Base-by-base conservation (phyloP, 1,139 yeast species). In the Geotrichum aggregatum region DNA sequence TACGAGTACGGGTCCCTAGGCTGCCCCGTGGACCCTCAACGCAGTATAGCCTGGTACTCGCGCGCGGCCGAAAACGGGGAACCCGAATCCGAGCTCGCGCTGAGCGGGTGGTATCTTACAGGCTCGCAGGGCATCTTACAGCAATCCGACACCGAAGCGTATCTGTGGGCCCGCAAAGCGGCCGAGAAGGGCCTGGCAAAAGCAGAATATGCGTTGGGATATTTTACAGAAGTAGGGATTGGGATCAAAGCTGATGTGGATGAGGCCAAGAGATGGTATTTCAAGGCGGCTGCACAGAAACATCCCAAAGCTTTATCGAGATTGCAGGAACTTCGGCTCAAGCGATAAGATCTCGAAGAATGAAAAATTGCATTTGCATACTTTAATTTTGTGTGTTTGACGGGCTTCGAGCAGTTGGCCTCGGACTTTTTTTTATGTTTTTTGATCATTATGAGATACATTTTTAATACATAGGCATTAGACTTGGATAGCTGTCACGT, bases 31-130 rank as follows among this genome's bases (percentile, higher is more conserved):
- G 87, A 87, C 63, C 79, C 95, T 14, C 76, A 76, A 60, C 82
- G 84, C 63, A 84, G 95, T 3, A 80, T 92, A 54, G 92, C 89
- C 47, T 92, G 98, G 97, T 92, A 87, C 69, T 76, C 84, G 54
- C 79, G 83, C 60, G 92, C 95, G 1, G 89, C 95, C 0, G 67
- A 68, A 49, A 65, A 67, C 55, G 86, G 91, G 44, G 92, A 88
- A 63, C 83, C 94, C 0, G 87, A 87, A 63, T 92, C 96, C 6
- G 91, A 91, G 76, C 74, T 91, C 63, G 96, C 96, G 0, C 74
- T 92, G 54, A 80, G 89, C 56, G 91, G 97, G 44, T 92, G 98
- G 98, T 87, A 85, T 64, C 74, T 92, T 58, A 82, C 87, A 0
- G 98, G 98, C 1, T 81, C 86, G 3, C 77, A 80, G 11, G 87